Evolutionary conservation across 768 basidiomycete species (phyloP).

Genomic region (Russula virescens): DNA sequence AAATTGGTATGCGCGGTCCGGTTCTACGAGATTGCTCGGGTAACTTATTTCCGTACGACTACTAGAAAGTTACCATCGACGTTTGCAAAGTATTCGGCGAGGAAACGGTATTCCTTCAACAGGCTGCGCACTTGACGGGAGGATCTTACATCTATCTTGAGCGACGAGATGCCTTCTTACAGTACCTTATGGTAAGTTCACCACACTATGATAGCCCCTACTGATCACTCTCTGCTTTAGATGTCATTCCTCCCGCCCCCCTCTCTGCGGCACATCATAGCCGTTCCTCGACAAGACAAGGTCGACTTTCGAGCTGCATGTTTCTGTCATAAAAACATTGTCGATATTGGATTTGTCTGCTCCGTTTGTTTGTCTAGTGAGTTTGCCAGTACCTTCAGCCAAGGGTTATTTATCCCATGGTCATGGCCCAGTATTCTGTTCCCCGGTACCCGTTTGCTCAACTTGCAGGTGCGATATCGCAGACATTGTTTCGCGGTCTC

Average conservation of each 20-base stretch:
- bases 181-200: constrained; percentile 70
- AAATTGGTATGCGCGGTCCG: constrained; percentile 62
- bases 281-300: constrained; percentile 88
- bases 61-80: constrained; percentile 93
- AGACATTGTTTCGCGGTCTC: background rate
- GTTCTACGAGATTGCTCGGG: background rate
- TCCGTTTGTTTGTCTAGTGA: constrained; percentile 96
- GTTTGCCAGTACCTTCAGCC: constrained; percentile 29
- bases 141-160: constrained; percentile 88
- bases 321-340: constrained; percentile 96
- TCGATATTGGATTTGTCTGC: constrained; percentile 96
- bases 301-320: constrained; percentile 97
- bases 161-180: constrained; percentile 79
- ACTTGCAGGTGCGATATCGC: constrained; percentile 72
- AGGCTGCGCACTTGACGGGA: constrained; percentile 92
- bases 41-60: background rate
- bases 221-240: constrained; percentile 38
- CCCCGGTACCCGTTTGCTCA: constrained; percentile 88
- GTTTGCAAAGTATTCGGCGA: constrained; percentile 87
- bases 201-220: background rate
- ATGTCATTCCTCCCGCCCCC: constrained; percentile 77
- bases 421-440: constrained; percentile 70
- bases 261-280: constrained; percentile 66
- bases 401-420: background rate
- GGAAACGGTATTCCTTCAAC: constrained; percentile 93